Evolutionary conservation across 208 protist genomes (phyloP).

Genomic region (Leishmania mexicana): DNA sequence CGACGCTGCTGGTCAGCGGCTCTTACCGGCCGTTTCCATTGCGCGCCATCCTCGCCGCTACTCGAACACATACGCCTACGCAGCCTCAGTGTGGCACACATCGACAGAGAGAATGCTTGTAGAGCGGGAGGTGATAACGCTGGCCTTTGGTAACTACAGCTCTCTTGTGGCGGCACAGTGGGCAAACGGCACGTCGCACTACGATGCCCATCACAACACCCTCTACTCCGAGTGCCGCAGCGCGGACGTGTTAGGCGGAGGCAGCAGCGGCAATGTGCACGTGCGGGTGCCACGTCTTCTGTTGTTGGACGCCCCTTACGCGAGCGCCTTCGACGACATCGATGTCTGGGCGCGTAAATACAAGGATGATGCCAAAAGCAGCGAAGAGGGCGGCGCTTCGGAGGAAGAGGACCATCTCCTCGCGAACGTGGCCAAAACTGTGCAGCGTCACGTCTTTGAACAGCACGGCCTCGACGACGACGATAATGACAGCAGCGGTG

Average conservation of each 20-base stretch:
- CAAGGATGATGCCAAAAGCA: conserved; percentile 6
- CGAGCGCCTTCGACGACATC: conserved; percentile 49
- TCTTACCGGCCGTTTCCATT: neutral
- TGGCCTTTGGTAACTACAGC: conserved; percentile 87
- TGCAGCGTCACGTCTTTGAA: conserved; percentile 13
- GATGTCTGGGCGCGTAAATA: conserved; percentile 17
- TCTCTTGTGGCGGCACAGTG: conserved; percentile 87
- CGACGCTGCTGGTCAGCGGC: neutral
- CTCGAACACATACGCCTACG: neutral
- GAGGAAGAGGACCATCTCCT: conserved; percentile 3
- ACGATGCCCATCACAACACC: conserved; percentile 66
- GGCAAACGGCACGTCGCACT: conserved; percentile 80
- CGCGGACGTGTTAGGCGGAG: conserved; percentile 38
- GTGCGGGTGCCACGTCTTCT: conserved; percentile 69
- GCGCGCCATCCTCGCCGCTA: neutral
- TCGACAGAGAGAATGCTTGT: conserved; percentile 4
- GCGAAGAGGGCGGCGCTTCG: conserved; percentile 18
- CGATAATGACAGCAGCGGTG: conserved; percentile 8
- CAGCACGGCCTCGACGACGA: conserved; percentile 24
- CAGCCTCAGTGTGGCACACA: neutral
- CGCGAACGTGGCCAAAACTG: conserved; percentile 1
- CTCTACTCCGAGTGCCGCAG: conserved; percentile 61
- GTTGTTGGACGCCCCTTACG: conserved; percentile 77
- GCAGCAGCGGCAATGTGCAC: conserved; percentile 9
- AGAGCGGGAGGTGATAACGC: conserved; percentile 77